Evolutionary conservation across 2,329 filamentous ascomycete genomes (phyloP), one percentile per base, ranked within the genome.

Genomic region (Biscogniauxia sp.): DNA sequence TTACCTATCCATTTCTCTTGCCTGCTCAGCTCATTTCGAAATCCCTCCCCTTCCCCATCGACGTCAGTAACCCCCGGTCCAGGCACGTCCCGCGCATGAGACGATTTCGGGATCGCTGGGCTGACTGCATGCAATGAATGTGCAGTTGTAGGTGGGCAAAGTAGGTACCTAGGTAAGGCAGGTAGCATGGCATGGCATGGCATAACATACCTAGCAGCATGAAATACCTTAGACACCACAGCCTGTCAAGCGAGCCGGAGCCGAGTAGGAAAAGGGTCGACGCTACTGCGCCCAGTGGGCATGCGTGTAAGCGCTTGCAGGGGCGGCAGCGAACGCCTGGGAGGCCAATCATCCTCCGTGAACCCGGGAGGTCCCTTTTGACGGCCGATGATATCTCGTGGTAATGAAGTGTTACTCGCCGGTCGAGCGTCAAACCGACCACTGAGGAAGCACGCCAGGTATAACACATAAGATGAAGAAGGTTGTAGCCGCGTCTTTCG

Each of bases 361-460:
- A 19, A 25, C 17, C 25, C n/a, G 23, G 19, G 3, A 2, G 19
- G n/a, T n/a, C n/a, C 6, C 50, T 8, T 7, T 51, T 20, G 5
- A 25, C 6, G 50, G 7, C 50, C 17, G 19, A 51, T 5, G 50
- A 23, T 51, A 51, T 20, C 32, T 28, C 57, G 28, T 50, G 37
- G 37, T 15, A 45, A 59, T 57, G 49, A 52, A 57, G 51, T 49
- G 50, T 56, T 57, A 65, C 25, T 56, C 60, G 57, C 51, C 20
- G 54, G 25, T 54, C 51, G 55, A 57, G 61, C 60, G 64, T 64
- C 37, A 61, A 66, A 66, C 45, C 52, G 49, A 23, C 51, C 59
- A 63, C 59, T 61, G 26, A 59, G 64, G 56, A 55, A 62, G 60
- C 51, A 58, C 50, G 32, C 56, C 56, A 50, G 20, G 13, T 60